Base-by-base conservation (phyloP, 1,139 yeast species). In the Geotrichum australiense region DNA sequence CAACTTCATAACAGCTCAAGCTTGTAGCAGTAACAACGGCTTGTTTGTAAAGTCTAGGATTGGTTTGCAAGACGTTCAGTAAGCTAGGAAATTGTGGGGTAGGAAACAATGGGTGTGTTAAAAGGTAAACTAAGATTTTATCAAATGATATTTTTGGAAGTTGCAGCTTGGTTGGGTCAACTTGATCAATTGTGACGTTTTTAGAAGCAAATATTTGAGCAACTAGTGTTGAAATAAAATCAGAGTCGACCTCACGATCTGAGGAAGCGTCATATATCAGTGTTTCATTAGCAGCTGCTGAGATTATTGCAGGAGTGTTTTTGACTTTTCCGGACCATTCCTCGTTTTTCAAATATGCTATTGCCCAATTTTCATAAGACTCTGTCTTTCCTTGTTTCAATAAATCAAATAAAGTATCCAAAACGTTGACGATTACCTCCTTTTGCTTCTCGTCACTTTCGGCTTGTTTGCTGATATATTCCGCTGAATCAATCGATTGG, bases 51-150 rank as follows among this genome's bases (percentile, higher is more conserved):
- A 87, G 69, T 42, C 82, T 73, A 29, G 83, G 77, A 48, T 74
- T 69, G 2, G 64, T 50, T 45, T 65, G 63, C 29, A 86, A 68
- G 37, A 71, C 68, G 6, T 62, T 52, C 37, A 84, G 61, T 37
- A 89, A 62, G 1, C 78, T 80, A 2, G 65, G 64, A 5, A 84
- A 68, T 51, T 68, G 74, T 18, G 69, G 64, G 3, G 69, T 63
- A 7, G 96, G 96, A 61, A 81, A 86, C 25, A 85, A 64, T 19
- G 96, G 96, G 63, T 86, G 95, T 2, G 95, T 84, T 48, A 89
- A 68, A 31, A 87, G 68, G 57, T 85, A 89, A 4, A 82, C 74
- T 43, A 85, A 62, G 2, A 87, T 70, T 37, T 65, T 65, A 53
- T 80, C 79, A 35, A 40, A 20, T 10, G 37, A 22, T 5, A 23